Base-by-base conservation (phyloP, 2,329 filamentous ascomycete genomes). In the Salinomyces thailandicus region DNA sequence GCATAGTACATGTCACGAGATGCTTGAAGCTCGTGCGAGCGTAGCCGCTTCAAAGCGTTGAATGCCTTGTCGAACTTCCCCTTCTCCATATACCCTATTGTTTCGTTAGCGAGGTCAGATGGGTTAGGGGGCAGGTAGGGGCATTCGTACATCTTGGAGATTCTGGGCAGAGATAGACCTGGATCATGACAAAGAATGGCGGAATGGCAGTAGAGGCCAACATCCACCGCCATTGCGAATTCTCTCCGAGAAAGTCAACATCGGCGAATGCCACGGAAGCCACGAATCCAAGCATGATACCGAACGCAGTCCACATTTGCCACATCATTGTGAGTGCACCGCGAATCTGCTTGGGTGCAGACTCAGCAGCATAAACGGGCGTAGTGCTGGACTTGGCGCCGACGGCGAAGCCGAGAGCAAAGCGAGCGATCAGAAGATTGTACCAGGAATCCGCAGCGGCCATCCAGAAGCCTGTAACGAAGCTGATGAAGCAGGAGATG, bases 361-460 rank as follows among this genome's bases (percentile, higher is more conserved):
- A 82, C 57, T 87, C 82, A 2, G 82, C 81, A 0, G 80, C 77
- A 49, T 83, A 87, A 17, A 87, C 77, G 0, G 83, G 82, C 2
- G 85, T 79, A 0, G 80, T 84, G 0, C 79, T 76, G n/a, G 38
- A 43, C 31, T 51, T 51, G 16, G 46, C 38, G 5, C 48, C 48
- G n/a, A 51, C 46, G 13, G 44, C 46, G 28, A 87, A 72, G 9
- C 84, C 84, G 35, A 87, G 69, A 6, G 80, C 67, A 40, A 87
- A 70, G 28, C 83, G 75, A 31, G 75, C 77, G 27, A 73, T 66
- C 37, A 87, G 4, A 38, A 53, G 27, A 22, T 38, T 35, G 18
- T 17, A 27, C 63, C 63, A 66, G 16, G 55, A 58, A 35, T 65
- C 58, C 8, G 58, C 55, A 14, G 62, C 54, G 2, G 58, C 63